Base-by-base conservation (phyloP, 1,284 basidiomycete genomes). In the Malassezia equina region DNA sequence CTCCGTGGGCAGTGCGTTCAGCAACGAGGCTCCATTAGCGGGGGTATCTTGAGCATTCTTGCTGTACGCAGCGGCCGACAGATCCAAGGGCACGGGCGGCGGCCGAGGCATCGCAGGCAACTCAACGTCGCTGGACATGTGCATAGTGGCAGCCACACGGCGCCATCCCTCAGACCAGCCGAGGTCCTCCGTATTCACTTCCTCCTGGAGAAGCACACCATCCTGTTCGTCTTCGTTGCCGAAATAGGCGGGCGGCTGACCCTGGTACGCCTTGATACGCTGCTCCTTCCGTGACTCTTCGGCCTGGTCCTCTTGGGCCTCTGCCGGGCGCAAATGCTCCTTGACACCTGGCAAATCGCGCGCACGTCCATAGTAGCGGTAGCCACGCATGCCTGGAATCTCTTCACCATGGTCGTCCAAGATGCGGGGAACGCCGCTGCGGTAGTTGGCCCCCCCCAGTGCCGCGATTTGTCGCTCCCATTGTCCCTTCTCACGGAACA, bases 331-430 rank as follows among this genome's bases (percentile, higher is more conserved):
- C 72, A 98, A 94, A 29, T 98, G 80, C 77, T 98, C 93, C 60
- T 85, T 85, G 4, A 96, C 90, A 44, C 94, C 93, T 0, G 93
- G 94, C 4, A 98, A 79, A 51, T 96, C 94, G 71, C 90, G 93
- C 4, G 93, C 90, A 27, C 93, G 84, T 47, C 93, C 94, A 77
- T 98, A 98, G 77, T 96, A 96, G 89, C 96, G 96, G 82, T 96
- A 98, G 52, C 91, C 93, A 64, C 94, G 86, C n/a, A 88, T 93
- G 0, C 90, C 90, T 0, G 90, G 90, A 0, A 95, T 89, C 75
- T 94, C 90, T 24, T 59, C 59, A 71, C 87, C 87, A 15, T 90
- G 89, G 64, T 91, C 90, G 62, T 91, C 90, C 70, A 95, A 86
- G 86, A 94, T 93, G 46, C 85, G 83, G 5, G 87, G 84, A 27